Base-by-base conservation (phyloP, 805 yeast genomes). In the Ogataea polymorpha region DNA sequence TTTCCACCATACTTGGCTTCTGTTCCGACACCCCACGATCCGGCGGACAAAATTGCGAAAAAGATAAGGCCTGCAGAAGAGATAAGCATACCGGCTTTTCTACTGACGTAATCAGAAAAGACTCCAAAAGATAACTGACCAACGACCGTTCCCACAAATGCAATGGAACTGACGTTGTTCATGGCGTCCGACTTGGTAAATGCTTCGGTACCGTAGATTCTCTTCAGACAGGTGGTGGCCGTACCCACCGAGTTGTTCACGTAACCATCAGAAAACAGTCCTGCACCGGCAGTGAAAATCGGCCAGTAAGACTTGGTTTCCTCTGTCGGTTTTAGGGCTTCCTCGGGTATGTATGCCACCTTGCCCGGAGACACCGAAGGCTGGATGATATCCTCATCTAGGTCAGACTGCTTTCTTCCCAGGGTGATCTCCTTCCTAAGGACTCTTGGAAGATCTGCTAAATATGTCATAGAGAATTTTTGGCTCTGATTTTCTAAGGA, bases 201-300 rank as follows among this genome's bases (percentile, higher is more conserved):
- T 51, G 74, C 77, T 0, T 28, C 43, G 2, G 62, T 59, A 23
- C 87, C 87, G 59, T 90, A 90, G 27, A 90, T 68, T 3, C 58
- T 66, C 13, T 73, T 61, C 48, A 90, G 70, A 67, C 90, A 80
- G 13, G 90, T 79, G 25, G 82, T 72, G 13, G 83, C 95, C 8
- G 93, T 75, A 44, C 86, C 76, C 42, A 87, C 84, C 39, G 93
- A 80, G 65, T 86, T 87, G 62, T 89, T 89, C 46, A 87, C 83
- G 60, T 89, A 90, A 39, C 97, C 97, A 65, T 91, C 98, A 26
- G 95, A 82, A 65, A 90, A 89, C 33, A 90, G 71, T 40, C 96
- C 97, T 0, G 96, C 93, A 48, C 97, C 97, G 1, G 96, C 81
- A 10, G 87, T 81, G 48, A 84, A 70, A 36, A 86, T 79, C 5